Evolutionary conservation across 306 rosid species (phyloP).

Genomic region (Canavalia gladiata): DNA sequence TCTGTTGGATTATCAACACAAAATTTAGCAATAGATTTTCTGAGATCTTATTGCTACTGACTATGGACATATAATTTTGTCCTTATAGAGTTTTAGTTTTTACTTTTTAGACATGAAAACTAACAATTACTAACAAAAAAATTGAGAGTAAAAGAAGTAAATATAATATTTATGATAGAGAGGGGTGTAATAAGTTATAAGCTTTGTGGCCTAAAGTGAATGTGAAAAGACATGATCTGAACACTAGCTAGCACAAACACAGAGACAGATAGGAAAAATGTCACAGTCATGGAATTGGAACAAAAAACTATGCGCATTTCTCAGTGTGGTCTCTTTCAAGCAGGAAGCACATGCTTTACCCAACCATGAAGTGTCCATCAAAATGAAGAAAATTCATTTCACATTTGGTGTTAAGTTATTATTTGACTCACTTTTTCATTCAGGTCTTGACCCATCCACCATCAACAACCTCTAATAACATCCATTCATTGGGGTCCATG

Average conservation of each 20-base stretch:
- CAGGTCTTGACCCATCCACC: slow-evolving; percentile 41
- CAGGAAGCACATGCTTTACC: slow-evolving; percentile 49
- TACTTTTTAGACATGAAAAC: too few species aligned
- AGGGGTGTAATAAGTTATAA: background rate
- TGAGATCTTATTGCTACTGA: background rate
- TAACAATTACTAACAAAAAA: background rate
- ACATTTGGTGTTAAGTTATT: slow-evolving; percentile 42
- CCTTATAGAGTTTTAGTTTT: background rate
- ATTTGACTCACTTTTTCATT: slow-evolving; percentile 43
- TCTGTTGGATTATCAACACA: slow-evolving; percentile 10
- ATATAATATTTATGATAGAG: background rate
- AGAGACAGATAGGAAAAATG: slow-evolving; percentile 49
- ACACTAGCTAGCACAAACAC: slow-evolving; percentile 38
- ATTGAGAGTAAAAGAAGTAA: background rate
- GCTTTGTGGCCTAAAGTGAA: slow-evolving; percentile 50
- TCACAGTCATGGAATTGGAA: slow-evolving; percentile 56
- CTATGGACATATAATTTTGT: background rate
- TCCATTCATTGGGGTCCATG: slow-evolving; percentile 40
- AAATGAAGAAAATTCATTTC: slow-evolving; percentile 17
- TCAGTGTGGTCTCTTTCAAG: slow-evolving; percentile 50
- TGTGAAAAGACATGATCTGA: slow-evolving; percentile 44
- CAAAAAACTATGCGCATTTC: slow-evolving; percentile 56
- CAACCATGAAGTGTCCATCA: slow-evolving; percentile 49
- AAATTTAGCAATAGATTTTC: background rate
- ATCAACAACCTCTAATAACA: background rate